phyloP scores from a whole-genome alignment of 495 filamentous ascomycete species.

The Aspergillus mulundensis region DNA sequence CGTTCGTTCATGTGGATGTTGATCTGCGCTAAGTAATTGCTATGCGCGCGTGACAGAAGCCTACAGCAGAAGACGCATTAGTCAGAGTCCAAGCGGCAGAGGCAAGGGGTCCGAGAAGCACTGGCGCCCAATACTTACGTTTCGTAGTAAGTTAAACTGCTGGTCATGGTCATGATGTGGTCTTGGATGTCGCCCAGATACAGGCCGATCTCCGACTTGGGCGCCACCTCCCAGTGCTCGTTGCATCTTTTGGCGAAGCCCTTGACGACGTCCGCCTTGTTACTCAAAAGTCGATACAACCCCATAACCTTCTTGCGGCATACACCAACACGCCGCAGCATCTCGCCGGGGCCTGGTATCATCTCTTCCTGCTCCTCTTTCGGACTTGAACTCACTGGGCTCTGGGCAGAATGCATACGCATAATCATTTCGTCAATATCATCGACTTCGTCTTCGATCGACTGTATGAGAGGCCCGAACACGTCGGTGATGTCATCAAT shows the following conservation, averaged over 20 bases:
- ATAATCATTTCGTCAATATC: constrained; percentile 83
- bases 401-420: constrained; percentile 60
- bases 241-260: constrained; percentile 99
- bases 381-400: constrained; percentile 21
- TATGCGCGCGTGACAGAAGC: constrained; percentile 86
- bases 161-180: constrained; percentile 97
- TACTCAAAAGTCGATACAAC: constrained; percentile 85
- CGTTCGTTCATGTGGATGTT: constrained; percentile 98
- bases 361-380: constrained; percentile 33
- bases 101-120: not conserved
- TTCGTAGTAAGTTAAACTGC: constrained; percentile 91
- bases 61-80: constrained; percentile 40
- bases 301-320: constrained; percentile 97
- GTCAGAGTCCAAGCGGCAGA: not conserved
- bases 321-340: constrained; percentile 86
- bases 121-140: constrained; percentile 57
- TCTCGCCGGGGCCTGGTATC: constrained; percentile 59
- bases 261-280: constrained; percentile 98
- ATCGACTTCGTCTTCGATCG: constrained; percentile 84
- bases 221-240: constrained; percentile 95
- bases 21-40: constrained; percentile 90
- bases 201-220: constrained; percentile 88
- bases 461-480: constrained; percentile 84
- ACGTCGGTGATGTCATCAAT: constrained; percentile 98
- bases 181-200: constrained; percentile 98